These are phyloP conservation scores for Pestalotiopsis sp. DNA, from an alignment of 2,329 filamentous ascomycete species.

Conservation along the genomic window DNA sequence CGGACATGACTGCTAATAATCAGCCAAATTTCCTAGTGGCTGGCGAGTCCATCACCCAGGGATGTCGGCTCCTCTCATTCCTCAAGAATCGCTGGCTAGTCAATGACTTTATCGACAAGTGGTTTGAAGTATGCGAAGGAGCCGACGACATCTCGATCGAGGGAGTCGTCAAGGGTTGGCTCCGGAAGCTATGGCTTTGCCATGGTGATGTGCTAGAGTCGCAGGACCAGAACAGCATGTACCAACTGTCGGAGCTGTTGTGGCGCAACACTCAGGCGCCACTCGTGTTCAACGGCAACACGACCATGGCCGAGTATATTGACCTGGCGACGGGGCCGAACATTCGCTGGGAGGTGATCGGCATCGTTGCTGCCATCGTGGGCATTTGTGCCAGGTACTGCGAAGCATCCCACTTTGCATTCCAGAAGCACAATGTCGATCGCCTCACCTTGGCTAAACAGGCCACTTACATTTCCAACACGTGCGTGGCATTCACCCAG, in stretches of 20 bases:
- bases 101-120: slow-evolving; percentile 28
- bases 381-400: slow-evolving; percentile 27
- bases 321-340: slow-evolving; percentile 27
- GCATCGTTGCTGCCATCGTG: slow-evolving; percentile 29
- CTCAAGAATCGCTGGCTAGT: slow-evolving; percentile 29
- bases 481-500: slow-evolving; percentile 31
- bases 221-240: slow-evolving; percentile 32
- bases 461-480: slow-evolving; percentile 28
- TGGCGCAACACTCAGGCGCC: slow-evolving; percentile 34
- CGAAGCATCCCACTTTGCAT: slow-evolving; percentile 25
- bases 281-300: slow-evolving; percentile 26
- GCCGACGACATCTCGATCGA: slow-evolving; percentile 24
- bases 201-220: slow-evolving; percentile 28
- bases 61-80: slow-evolving; percentile 31
- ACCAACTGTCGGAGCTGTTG: slow-evolving; percentile 29
- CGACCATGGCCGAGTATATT: slow-evolving; percentile 28
- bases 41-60: slow-evolving; percentile 28
- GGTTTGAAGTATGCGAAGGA: slow-evolving; percentile 29
- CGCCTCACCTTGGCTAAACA: slow-evolving; percentile 26
- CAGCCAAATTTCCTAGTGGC: background rate
- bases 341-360: slow-evolving; percentile 36
- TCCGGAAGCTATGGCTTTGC: slow-evolving; percentile 26
- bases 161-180: slow-evolving; percentile 34
- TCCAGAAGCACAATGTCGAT: slow-evolving; percentile 26
- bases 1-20: background rate